Evolutionary conservation across 345 rosid species (phyloP).

Genomic region (Eucalyptus sp.): DNA sequence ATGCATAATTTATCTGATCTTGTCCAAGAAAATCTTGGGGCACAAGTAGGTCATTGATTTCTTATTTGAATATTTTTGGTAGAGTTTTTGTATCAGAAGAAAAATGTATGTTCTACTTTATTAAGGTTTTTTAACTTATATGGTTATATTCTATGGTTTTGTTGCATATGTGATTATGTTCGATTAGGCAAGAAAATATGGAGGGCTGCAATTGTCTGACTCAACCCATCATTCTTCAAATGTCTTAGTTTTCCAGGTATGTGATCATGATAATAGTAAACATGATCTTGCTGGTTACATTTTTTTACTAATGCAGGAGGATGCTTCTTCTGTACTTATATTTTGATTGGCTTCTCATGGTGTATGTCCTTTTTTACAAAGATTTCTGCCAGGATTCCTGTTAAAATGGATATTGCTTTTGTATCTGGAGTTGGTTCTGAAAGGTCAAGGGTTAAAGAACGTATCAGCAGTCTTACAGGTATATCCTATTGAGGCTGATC

Average conservation of each 20-base stretch:
- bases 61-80: neutral
- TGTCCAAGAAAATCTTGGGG: constrained; percentile 48
- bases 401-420: constrained; percentile 61
- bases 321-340: neutral
- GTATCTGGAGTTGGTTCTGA: constrained; percentile 41
- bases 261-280: neutral
- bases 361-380: constrained; percentile 8
- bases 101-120: neutral
- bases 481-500: neutral
- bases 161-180: neutral
- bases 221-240: constrained; percentile 42
- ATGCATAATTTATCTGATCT: constrained; percentile 75
- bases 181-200: constrained; percentile 34
- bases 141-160: neutral
- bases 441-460: constrained; percentile 36
- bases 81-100: neutral
- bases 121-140: neutral
- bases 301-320: neutral
- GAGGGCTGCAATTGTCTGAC: constrained; percentile 55
- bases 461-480: constrained; percentile 70
- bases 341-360: neutral
- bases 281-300: neutral
- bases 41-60: constrained; percentile 23
- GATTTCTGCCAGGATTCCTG: constrained; percentile 60
- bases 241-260: constrained; percentile 76